Evolutionary conservation across 2,329 filamentous ascomycete genomes (phyloP).

Genomic region (Ophiostoma perfectum): DNA sequence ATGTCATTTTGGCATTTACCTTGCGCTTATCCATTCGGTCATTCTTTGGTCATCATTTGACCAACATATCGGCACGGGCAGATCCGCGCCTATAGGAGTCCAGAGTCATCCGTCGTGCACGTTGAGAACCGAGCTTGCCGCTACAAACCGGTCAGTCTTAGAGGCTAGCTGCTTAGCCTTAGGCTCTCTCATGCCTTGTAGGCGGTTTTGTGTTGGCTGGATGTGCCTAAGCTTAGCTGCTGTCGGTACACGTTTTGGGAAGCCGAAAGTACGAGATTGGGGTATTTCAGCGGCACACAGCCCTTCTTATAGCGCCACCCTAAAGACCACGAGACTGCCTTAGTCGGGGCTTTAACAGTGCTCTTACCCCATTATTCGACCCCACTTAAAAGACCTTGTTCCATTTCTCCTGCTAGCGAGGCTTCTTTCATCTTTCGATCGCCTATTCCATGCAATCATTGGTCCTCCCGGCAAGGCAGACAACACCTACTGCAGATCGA

Average conservation of each 20-base stretch:
- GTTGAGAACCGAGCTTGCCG: neutral
- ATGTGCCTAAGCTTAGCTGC: too few species aligned
- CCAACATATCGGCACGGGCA: neutral
- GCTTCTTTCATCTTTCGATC: constrained; percentile 2
- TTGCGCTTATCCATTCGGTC: too few species aligned
- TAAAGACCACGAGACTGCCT: neutral
- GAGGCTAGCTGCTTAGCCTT: too few species aligned
- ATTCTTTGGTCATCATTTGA: neutral
- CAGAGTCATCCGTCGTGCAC: neutral
- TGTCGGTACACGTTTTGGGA: too few species aligned
- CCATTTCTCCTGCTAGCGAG: neutral
- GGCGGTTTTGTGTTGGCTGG: too few species aligned
- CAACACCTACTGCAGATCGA: neutral
- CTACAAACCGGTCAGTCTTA: neutral
- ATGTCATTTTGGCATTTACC: too few species aligned
- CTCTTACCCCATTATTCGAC: neutral
- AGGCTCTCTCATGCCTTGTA: too few species aligned
- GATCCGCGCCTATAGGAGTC: neutral
- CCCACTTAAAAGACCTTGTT: neutral
- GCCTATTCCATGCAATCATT: neutral
- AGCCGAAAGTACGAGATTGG: too few species aligned
- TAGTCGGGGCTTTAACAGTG: neutral
- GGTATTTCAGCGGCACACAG: too few species aligned
- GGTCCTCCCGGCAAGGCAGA: neutral
- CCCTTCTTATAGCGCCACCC: neutral